phyloP scores from a whole-genome alignment of 2,329 filamentous ascomycete genomes.

The Didymella pomorum region DNA sequence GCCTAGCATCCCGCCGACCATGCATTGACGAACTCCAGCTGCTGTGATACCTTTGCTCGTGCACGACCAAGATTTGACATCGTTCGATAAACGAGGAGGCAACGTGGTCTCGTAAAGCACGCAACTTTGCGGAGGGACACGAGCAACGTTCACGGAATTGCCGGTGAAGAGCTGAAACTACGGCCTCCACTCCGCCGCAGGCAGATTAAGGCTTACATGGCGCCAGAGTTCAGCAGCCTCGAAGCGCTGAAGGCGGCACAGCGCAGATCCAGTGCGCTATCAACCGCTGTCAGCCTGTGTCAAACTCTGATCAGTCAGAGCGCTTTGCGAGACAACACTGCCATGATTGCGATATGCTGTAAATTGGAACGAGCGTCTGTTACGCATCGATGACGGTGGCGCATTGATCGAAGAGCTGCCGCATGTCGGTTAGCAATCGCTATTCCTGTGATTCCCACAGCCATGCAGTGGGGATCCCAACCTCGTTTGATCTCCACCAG shows the following conservation, averaged over 20 bases:
- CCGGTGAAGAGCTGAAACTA: slow-evolving; percentile 16
- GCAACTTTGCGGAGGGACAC: slow-evolving; percentile 5
- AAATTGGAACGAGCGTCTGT: slow-evolving; percentile 12
- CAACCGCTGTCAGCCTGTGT: slow-evolving; percentile 12
- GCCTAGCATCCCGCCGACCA: slow-evolving; percentile 18
- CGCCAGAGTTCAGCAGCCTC: slow-evolving; percentile 20
- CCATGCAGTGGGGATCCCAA: slow-evolving; percentile 16
- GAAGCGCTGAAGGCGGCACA: slow-evolving; percentile 37
- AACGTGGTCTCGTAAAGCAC: slow-evolving; percentile 3
- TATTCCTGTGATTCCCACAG: slow-evolving; percentile 11
- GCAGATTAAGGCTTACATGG: slow-evolving; percentile 16
- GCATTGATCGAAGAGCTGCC: slow-evolving; percentile 18
- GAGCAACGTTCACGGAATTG: slow-evolving; percentile 1
- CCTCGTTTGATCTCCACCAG: slow-evolving; percentile 20
- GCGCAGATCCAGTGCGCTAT: slow-evolving; percentile 14
- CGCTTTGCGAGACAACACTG: slow-evolving; percentile 14
- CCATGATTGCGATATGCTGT: slow-evolving; percentile 13
- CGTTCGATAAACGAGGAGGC: slow-evolving; percentile 1
- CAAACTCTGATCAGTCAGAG: slow-evolving; percentile 5
- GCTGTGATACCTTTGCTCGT: slow-evolving; percentile 9
- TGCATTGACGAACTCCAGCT: slow-evolving; percentile 13
- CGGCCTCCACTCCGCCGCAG: slow-evolving; percentile 17
- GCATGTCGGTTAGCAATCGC: background rate
- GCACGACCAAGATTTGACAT: slow-evolving; percentile 10
- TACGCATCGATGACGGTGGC: slow-evolving; percentile 21